phyloP scores from a whole-genome alignment of 129 eudicot genomes.

The Chrysanthemum seticuspe region DNA sequence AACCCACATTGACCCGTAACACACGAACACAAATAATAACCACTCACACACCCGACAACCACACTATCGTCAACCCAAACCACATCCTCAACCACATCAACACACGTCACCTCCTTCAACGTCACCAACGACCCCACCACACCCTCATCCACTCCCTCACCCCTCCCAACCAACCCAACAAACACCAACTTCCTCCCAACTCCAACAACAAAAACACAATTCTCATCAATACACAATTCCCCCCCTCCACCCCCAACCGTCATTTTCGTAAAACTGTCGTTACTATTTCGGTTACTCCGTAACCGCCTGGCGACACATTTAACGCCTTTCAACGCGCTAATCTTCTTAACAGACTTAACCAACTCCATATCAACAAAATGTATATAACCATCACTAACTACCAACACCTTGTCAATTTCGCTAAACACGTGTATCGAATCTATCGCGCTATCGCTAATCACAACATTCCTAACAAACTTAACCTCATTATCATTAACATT shows the following conservation, averaged over 20 bases:
- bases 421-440: conserved; percentile 42
- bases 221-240: conserved; percentile 40
- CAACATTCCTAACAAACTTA: conserved; percentile 33
- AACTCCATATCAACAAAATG: conserved; percentile 51
- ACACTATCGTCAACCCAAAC: conserved; percentile 85
- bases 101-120: conserved; percentile 64
- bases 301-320: conserved; percentile 44
- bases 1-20: conserved; percentile 55
- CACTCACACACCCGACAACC: conserved; percentile 60
- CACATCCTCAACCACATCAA: conserved; percentile 50
- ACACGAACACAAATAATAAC: conserved; percentile 74
- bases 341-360: conserved; percentile 44
- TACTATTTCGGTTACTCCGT: conserved; percentile 10
- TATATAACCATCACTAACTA: conserved; percentile 11
- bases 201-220: conserved; percentile 56
- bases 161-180: conserved; percentile 53
- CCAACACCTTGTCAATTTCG: too few relatives aligned
- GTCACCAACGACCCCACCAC: conserved; percentile 57
- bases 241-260: conserved; percentile 25
- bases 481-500: not conserved
- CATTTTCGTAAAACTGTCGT: conserved; percentile 26
- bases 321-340: conserved; percentile 48
- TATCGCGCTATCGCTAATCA: conserved; percentile 35
- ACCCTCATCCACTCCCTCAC: conserved; percentile 26
- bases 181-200: conserved; percentile 68